Evolutionary conservation across 23 red algal genomes (phyloP), one percentile per base, ranked within the genome.

Genomic region (Gracilariopsis chorda): DNA sequence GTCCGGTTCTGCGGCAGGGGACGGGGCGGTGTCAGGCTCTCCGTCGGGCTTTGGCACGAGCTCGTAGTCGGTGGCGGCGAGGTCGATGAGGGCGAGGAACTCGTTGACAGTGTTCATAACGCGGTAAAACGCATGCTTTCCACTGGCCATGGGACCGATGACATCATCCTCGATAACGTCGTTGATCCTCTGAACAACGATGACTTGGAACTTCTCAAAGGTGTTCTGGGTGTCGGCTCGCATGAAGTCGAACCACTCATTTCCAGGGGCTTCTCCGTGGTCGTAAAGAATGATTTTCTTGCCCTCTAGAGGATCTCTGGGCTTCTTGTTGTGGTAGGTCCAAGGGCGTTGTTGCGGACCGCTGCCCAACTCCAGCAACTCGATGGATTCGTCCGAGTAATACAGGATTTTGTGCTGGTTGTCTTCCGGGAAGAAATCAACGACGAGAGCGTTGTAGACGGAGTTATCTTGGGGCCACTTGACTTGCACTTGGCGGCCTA

Each of bases 241-340:
- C 82, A 87, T 87, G 34, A 71, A 52, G 20, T 87, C 82, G 41
- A 87, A 87, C 82, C 82, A 87, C 39, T 49, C 41, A 13, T 39
- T 63, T 48, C 45, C 82, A 13, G 42, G 43, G 16, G 19, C 29
- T 2, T 48, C 43, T 2, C 8, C 82, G 19, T 87, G 39, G 36
- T 70, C 61, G 19, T 51, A 57, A 7, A 87, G 12, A 42, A 41
- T n/a, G 13, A 87, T 75, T 28, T n/a, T 41, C 43, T 71, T 75
- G 16, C 82, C 82, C 1, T 72, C 42, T 25, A 87, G 37, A 43
- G 82, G 62, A 52, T 74, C 62, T 7, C 24, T 21, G 30, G 58
- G 41, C 9, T 39, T 19, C 0, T 47, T 39, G 25, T 27, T 39
- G 23, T 13, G 39, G 59, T 23, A 33, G 8, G 37, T 11, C 61